A percentile compares a stretch with the other conserved stretches of the same genome.
Evolutionary conservation across 2,329 filamentous ascomycete species (phyloP).

Genomic region (Trichoderma arundinaceum): DNA sequence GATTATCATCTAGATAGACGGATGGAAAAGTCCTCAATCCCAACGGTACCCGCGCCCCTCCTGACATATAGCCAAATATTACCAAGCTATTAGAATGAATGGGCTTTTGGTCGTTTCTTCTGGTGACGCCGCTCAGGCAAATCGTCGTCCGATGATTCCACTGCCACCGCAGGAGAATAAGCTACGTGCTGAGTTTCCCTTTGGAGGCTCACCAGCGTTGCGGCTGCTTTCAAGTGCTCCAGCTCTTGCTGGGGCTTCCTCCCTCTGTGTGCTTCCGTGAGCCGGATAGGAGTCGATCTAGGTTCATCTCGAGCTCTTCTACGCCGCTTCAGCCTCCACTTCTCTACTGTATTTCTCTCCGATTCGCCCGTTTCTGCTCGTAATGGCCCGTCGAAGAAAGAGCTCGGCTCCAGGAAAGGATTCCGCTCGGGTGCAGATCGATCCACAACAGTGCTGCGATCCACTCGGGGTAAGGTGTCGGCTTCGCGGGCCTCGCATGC

Average conservation of each 20-base stretch:
- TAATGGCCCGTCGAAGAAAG: neutral
- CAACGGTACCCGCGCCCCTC: neutral
- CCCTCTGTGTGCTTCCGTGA: neutral
- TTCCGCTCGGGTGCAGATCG: neutral
- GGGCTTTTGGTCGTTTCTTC: slow-evolving; percentile 29
- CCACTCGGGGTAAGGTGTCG: neutral
- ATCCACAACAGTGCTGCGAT: neutral
- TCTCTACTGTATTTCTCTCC: neutral
- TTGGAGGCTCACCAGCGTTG: slow-evolving; percentile 31
- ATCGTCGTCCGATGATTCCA: slow-evolving; percentile 21
- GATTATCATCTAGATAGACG: neutral
- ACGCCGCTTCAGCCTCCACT: slow-evolving; percentile 25
- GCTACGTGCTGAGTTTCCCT: slow-evolving; percentile 13
- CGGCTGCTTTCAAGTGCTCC: slow-evolving; percentile 31
- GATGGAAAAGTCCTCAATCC: neutral
- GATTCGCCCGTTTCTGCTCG: neutral
- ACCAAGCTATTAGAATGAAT: slow-evolving; percentile 19
- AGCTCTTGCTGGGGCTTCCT: slow-evolving; percentile 5
- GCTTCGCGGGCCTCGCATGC: neutral
- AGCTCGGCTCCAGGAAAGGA: neutral
- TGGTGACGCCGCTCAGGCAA: slow-evolving; percentile 2
- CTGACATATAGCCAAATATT: too few relatives aligned
- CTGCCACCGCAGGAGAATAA: neutral
- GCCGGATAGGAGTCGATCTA: neutral
- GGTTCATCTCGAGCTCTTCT: neutral